Conservation (phyloP, 768 basidiomycete genomes). For the Collybiopsis luxurians region DNA sequence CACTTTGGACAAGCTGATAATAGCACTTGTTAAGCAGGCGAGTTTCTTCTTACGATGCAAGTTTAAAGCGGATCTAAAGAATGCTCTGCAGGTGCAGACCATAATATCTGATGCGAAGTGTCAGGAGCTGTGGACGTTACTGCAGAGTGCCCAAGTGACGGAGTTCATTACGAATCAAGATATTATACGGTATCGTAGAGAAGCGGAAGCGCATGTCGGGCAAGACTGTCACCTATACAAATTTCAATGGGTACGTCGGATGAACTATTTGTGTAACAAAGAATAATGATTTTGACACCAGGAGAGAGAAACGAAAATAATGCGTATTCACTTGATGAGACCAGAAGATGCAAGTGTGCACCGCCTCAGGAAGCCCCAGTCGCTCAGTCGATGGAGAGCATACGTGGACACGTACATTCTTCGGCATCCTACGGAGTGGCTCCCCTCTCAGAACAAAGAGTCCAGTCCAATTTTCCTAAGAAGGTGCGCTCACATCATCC, state of each 20-base stretch:
- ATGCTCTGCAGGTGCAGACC: conserved; percentile 72
- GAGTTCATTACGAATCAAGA: conserved; percentile 59
- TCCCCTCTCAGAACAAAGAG: conserved; percentile 38
- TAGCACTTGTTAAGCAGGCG: conserved; percentile 90
- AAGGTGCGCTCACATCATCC: conserved; percentile 40
- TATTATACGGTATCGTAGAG: conserved; percentile 73
- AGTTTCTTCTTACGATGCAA: conserved; percentile 20
- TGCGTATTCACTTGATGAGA: conserved; percentile 61
- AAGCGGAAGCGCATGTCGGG: conserved; percentile 73
- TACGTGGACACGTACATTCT: conserved; percentile 75
- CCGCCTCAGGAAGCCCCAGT: conserved; percentile 43
- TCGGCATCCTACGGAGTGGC: conserved; percentile 71
- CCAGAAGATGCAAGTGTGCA: conserved; percentile 64
- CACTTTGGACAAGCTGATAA: conserved; percentile 91
- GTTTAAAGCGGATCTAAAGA: neutral
- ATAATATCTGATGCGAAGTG: conserved; percentile 82
- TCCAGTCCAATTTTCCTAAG: conserved; percentile 45
- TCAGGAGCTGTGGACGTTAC: conserved; percentile 78
- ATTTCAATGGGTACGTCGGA: conserved; percentile 69
- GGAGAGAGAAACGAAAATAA: conserved; percentile 52
- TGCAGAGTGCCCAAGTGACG: conserved; percentile 60
- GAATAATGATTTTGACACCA: conserved; percentile 24
- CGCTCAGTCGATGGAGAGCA: conserved; percentile 62
- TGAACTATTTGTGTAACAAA: conserved; percentile 10
- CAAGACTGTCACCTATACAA: conserved; percentile 77